Conservation (phyloP, 1,284 basidiomycete genomes). For the Irpex lacteus region DNA sequence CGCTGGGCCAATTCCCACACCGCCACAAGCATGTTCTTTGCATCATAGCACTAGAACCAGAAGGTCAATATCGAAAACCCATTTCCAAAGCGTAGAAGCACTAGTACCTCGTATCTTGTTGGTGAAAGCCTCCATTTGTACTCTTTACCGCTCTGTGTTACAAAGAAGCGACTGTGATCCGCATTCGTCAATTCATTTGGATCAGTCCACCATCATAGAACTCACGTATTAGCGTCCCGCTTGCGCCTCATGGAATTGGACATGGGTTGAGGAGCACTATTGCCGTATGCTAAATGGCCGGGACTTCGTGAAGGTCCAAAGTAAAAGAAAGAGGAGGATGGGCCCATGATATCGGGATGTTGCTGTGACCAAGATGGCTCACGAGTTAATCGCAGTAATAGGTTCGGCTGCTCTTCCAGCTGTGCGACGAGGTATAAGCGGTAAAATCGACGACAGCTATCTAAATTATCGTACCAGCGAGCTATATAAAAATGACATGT, state of each 20-base stretch:
- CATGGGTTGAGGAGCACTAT: constrained; percentile 57
- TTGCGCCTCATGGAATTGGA: constrained; percentile 47
- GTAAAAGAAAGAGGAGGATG: constrained; percentile 66
- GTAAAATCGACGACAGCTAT: not conserved
- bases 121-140: constrained; percentile 68
- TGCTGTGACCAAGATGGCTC: constrained; percentile 63
- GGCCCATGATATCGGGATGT: constrained; percentile 67
- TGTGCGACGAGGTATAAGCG: constrained; percentile 21
- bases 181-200: not conserved
- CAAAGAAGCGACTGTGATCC: constrained; percentile 52
- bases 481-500: not conserved
- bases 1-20: constrained; percentile 60
- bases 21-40: constrained; percentile 49
- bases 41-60: constrained; percentile 52
- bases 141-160: constrained; percentile 58
- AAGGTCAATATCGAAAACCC: not conserved
- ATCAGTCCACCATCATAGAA: constrained; percentile 16
- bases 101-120: constrained; percentile 60
- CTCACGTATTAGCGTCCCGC: constrained; percentile 59
- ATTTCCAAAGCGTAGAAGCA: not conserved
- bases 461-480: not conserved
- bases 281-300: constrained; percentile 69
- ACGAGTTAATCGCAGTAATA: constrained; percentile 58
- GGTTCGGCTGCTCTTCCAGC: constrained; percentile 55
- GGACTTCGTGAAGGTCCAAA: constrained; percentile 60